Conservation (phyloP, 805 yeast species). For the Lipomyces starkeyi region DNA sequence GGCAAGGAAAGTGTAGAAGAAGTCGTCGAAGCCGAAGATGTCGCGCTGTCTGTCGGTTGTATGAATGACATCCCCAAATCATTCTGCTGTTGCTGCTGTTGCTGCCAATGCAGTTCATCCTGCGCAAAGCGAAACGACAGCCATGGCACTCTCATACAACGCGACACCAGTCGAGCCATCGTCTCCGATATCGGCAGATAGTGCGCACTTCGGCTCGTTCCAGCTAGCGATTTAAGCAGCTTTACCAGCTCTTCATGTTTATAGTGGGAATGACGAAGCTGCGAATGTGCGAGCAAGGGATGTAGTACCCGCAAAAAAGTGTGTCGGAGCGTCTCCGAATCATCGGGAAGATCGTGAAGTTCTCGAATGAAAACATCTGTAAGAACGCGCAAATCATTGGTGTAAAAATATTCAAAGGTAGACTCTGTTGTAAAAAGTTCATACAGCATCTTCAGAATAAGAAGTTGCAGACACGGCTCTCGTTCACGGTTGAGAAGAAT, state of each 20-base stretch:
- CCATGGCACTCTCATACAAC: slow-evolving; percentile 36
- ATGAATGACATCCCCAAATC: not conserved
- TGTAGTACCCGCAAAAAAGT: slow-evolving; percentile 75
- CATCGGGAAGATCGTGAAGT: slow-evolving; percentile 66
- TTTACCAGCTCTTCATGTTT: slow-evolving; percentile 60
- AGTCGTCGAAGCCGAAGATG: not conserved
- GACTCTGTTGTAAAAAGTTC: slow-evolving; percentile 69
- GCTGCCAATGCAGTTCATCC: not conserved
- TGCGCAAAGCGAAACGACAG: slow-evolving; percentile 16
- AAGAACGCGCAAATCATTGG: slow-evolving; percentile 83
- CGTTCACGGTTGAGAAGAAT: slow-evolving; percentile 71
- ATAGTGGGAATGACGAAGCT: slow-evolving; percentile 61
- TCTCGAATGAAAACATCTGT: slow-evolving; percentile 85
- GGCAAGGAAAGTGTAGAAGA: slow-evolving; percentile 6
- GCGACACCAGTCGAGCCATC: slow-evolving; percentile 28
- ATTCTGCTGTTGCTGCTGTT: not conserved
- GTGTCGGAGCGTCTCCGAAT: slow-evolving; percentile 63
- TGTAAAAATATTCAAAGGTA: slow-evolving; percentile 72
- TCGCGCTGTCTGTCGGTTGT: not conserved
- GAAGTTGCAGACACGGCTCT: slow-evolving; percentile 74
- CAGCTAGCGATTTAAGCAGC: slow-evolving; percentile 56
- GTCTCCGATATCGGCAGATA: slow-evolving; percentile 35
- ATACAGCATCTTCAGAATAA: slow-evolving; percentile 79
- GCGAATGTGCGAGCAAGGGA: slow-evolving; percentile 72
- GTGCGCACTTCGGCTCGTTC: slow-evolving; percentile 19